These are phyloP conservation scores for Magnaporthales sp. DNA, from an alignment of 2,329 filamentous ascomycete species.

Conservation along the genomic window DNA sequence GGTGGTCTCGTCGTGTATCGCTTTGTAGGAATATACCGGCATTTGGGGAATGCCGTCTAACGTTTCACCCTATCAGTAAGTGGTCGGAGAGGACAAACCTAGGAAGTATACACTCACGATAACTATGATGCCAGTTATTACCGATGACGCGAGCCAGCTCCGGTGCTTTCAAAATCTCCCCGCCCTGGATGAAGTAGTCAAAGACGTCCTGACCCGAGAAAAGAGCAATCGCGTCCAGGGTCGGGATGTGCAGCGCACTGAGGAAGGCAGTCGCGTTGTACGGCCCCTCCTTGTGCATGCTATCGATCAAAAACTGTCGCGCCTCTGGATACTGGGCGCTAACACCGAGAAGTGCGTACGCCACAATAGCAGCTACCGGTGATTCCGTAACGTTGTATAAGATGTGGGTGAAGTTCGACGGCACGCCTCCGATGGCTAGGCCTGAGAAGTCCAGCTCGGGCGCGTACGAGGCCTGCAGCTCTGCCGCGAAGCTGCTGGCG, in stretches of 20 bases:
- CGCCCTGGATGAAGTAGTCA: background rate
- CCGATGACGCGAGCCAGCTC: background rate
- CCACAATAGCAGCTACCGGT: constrained; percentile 20
- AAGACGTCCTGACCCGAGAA: background rate
- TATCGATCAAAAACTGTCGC: background rate
- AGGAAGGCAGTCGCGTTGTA: background rate
- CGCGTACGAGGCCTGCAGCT: constrained; percentile 37
- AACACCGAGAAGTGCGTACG: constrained; percentile 9
- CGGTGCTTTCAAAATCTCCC: background rate
- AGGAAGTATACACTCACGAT: background rate
- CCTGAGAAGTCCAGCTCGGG: constrained; percentile 28
- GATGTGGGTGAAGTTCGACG: constrained; percentile 30
- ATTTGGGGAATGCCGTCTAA: constrained; percentile 31
- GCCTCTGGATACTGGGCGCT: background rate
- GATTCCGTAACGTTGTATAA: constrained; percentile 25
- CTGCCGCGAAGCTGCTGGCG: constrained; percentile 39
- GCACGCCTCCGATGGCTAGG: constrained; percentile 34
- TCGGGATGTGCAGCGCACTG: background rate
- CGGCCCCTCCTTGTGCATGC: background rate
- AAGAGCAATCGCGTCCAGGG: background rate
- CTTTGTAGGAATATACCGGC: constrained; percentile 38
- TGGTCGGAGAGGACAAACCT: background rate
- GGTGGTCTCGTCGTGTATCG: constrained; percentile 27
- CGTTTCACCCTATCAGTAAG: no score
- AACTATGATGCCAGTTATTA: background rate